Base-by-base conservation (phyloP, 2,329 filamentous ascomycete genomes). In the Rhinocladiella mackenziei region DNA sequence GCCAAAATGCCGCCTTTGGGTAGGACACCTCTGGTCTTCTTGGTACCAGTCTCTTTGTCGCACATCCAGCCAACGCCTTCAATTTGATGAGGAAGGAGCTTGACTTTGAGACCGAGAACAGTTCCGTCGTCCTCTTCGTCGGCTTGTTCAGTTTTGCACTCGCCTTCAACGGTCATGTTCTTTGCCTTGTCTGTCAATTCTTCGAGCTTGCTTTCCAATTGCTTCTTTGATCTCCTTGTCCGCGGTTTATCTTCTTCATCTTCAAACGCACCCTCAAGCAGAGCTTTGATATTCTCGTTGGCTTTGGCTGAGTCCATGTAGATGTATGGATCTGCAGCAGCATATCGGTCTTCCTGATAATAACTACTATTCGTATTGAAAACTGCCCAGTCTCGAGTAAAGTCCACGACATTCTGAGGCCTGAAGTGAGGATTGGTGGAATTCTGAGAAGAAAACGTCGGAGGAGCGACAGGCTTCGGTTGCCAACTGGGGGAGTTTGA, bases 51-150 rank as follows among this genome's bases (percentile, higher is more conserved):
- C 67, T 98, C 92, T 58, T 94, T 88, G 47, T 89, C 86, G 43
- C 78, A 83, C 88, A 98, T 95, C 91, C 92, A 98, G 44, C 83
- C 80, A 1, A 97, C 84, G 57, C 92, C 92, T 43, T 95, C 87
- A 10, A 96, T 81, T 65, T 98, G 92, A 67, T 98, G 92, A 3
- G 89, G 91, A 0, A 98, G 75, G 2, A 98, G 75, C 59, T 85
- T 89, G 48, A 97, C 87, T 43, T 83, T 85, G 49, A 98, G 76
- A 1, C 91, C 92, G 41, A 89, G 83, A 0, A 96, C 73, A 50
- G 70, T 77, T 38, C 75, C 82, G 60, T 83, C 81, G 31, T 77
- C 67, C 2, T 68, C 70, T 0, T 65, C 64, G 3, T 45, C 46
- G 6, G 54, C 43, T 17, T 57, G 54, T 3, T 53, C 55, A 5